Base-by-base conservation (phyloP, 2,329 filamentous ascomycete species). In the Cladosporium sp. region DNA sequence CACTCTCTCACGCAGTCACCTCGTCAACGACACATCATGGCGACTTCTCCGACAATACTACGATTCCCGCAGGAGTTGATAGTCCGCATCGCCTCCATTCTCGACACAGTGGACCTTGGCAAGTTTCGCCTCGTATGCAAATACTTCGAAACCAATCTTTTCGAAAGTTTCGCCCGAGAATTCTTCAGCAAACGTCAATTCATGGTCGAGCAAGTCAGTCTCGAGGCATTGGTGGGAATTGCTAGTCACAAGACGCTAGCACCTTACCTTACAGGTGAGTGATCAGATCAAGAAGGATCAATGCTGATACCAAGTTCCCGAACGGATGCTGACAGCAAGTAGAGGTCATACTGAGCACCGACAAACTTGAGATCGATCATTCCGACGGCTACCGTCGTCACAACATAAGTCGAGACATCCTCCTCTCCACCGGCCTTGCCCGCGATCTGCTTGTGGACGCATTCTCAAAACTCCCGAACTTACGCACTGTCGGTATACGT, bases 121-220 rank as follows among this genome's bases (percentile, higher is more conserved):
- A 63, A 67, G 11, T 62, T 86, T 7, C 81, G 84, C 6, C 66
- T 75, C 13, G 73, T 73, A 2, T 84, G 80, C 68, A 80, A 75
- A 50, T 63, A 70, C 15, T 61, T 83, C 11, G 82, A 86, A 61
- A 66, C 66, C 17, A 68, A 71, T 1, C 68, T 85, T 11, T 80
- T 80, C 64, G 69, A 74, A 43, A 71, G 70, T 29, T 86, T 86
- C 57, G 71, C 76, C 22, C 70, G 70, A 19, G 82, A 85, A 55
- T 87, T 84, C 70, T 87, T 88, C 66, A 72, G 70, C 44, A 82
- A 80, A 63, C 80, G 78, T 59, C 82, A 86, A 60, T 87, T 86
- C 66, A 83, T 84, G 78, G 61, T 85, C 48, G 77, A 76, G 1
- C 69, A 78, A 29, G 66, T 72, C 56, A 85, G 82, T 58, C 68